Evolutionary conservation across 2,329 filamentous ascomycete genomes (phyloP).

Genomic region (Monosporascus ibericus): DNA sequence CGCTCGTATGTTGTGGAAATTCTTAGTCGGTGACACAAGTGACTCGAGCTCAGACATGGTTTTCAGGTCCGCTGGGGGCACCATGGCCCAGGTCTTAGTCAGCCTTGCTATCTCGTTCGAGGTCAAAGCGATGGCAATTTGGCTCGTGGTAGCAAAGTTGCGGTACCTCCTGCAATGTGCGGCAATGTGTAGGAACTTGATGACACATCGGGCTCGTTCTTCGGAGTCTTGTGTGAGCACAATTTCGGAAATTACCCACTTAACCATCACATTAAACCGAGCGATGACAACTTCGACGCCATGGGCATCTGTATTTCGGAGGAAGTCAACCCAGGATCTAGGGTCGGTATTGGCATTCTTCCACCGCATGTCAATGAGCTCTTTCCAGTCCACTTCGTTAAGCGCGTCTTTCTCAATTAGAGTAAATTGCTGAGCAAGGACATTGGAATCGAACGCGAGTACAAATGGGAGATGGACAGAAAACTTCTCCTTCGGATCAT

Average conservation of each 20-base stretch:
- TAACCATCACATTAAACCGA: constrained; percentile 82
- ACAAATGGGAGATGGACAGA: constrained; percentile 71
- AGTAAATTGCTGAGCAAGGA: constrained; percentile 76
- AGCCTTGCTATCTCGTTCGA: constrained; percentile 67
- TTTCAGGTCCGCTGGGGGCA: constrained; percentile 58
- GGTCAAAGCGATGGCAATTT: constrained; percentile 70
- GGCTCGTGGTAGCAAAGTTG: constrained; percentile 80
- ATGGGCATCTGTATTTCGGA: constrained; percentile 63
- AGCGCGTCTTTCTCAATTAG: constrained; percentile 81
- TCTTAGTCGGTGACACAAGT: constrained; percentile 69
- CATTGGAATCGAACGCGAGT: constrained; percentile 71
- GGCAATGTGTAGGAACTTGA: constrained; percentile 79
- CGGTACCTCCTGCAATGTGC: constrained; percentile 67
- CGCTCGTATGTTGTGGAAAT: constrained; percentile 68
- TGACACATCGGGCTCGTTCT: constrained; percentile 69
- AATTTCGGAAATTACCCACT: constrained; percentile 77
- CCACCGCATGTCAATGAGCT: constrained; percentile 78
- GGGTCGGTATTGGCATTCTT: constrained; percentile 61
- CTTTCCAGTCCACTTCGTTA: constrained; percentile 84
- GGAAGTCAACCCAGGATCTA: constrained; percentile 76
- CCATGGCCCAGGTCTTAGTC: constrained; percentile 63
- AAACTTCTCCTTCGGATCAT: constrained; percentile 30
- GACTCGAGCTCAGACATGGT: constrained; percentile 64
- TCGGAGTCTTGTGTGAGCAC: constrained; percentile 66
- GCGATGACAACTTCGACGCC: constrained; percentile 81